Conservation (phyloP, 2,329 filamentous ascomycete species). For the Cytospora paraplurivora region DNA sequence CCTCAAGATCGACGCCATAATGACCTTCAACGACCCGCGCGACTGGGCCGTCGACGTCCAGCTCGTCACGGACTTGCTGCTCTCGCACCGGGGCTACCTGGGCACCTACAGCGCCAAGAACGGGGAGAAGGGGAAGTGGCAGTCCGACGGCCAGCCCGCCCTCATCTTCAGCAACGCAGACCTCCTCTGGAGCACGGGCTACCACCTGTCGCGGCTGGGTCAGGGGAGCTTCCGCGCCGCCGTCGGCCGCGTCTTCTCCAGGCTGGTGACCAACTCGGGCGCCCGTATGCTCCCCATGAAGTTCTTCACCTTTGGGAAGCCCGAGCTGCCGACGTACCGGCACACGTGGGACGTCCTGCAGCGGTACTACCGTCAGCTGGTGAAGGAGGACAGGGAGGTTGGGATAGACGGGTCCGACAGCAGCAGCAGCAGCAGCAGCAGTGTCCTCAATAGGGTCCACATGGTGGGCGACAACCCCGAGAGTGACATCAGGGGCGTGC, state of each 20-base stretch:
- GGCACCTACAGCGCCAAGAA: conserved; percentile 80
- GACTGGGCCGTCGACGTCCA: conserved; percentile 94
- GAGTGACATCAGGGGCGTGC: conserved; percentile 87
- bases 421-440: neutral
- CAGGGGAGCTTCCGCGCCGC: conserved; percentile 89
- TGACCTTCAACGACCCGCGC: conserved; percentile 93
- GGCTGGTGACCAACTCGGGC: conserved; percentile 53
- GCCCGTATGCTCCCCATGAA: conserved; percentile 57
- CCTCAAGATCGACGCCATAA: conserved; percentile 83
- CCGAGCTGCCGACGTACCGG: conserved; percentile 72
- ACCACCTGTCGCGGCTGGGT: conserved; percentile 83
- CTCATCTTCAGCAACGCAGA: conserved; percentile 92
- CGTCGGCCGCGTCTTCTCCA: conserved; percentile 49
- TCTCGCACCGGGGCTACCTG: conserved; percentile 76
- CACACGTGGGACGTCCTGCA: conserved; percentile 79
- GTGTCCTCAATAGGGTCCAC: conserved; percentile 70
- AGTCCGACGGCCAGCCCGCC: conserved; percentile 75
- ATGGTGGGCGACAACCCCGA: conserved; percentile 94
- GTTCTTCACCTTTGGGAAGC: conserved; percentile 68
- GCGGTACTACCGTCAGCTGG: conserved; percentile 45
- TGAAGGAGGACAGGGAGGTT: conserved; percentile 49
- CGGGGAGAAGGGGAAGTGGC: conserved; percentile 69
- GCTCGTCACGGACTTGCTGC: conserved; percentile 78
- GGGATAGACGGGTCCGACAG: conserved; percentile 26
- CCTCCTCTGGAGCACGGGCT: conserved; percentile 82